Evolutionary conservation across 352 stramenopile genomes (phyloP), one percentile per base, ranked within the genome.

Genomic region (Phytophthora palmivora): DNA sequence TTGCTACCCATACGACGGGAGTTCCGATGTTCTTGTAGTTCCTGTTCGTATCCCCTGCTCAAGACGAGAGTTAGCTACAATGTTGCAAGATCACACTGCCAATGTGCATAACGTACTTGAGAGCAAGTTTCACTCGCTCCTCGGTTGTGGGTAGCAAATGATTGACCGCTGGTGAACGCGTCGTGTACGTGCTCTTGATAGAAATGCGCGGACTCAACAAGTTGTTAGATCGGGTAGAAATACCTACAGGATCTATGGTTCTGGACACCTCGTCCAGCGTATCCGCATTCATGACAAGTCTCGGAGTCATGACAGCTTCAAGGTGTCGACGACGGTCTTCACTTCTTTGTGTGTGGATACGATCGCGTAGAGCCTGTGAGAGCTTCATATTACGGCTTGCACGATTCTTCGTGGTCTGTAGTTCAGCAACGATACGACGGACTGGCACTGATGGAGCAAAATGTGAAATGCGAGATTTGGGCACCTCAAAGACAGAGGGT

Each of bases 381-480:
- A 92, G 67, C 58, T 87, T 66, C 24, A 94, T 81, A 49, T 91
- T 94, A 11, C 65, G 71, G 0, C 57, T 66, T 19, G 79, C 82
- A 30, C 82, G 78, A 14, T 71, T 63, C 39, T 87, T 94, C 7
- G 73, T 89, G 4, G 74, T 76, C 49, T 94, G 80, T 6, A 92
- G 59, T 16, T 89, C 81, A 6, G 79, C 74, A 24, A 91, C 81
- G 58, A 92, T 91, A 39, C 76, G 78, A 44, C 81, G 77, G 21
- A 86, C 72, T 0, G 80, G 63, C 14, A 92, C 72, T 0, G 80
- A 90, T 44, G 84, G 76, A 24, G 74, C 70, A 44, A 92, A 92
- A 56, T 83, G 74, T 14, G 73, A 86, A 47, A 79, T 76, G 8
- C 79, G 72, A n/a, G 67, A 75, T 33, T 73, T 79, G 0, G 80